Conservation (phyloP, 192 early-diverging fungal genomes). For the Oehlia diaphana region DNA sequence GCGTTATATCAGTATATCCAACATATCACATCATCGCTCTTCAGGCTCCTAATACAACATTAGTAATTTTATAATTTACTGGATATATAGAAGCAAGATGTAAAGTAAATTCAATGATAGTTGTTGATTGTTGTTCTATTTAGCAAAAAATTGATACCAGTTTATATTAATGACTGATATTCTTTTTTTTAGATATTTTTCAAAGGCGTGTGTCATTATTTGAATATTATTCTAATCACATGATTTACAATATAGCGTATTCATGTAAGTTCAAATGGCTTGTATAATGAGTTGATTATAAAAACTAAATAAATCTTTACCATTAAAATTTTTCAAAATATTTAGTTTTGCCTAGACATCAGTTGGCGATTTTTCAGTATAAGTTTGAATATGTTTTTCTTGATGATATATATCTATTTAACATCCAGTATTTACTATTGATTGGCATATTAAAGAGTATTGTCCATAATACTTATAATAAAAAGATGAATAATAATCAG, state of each 20-base stretch:
- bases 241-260: too few relatives aligned
- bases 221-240: too few relatives aligned
- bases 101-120: not conserved
- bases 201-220: too few relatives aligned
- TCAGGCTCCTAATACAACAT: not conserved
- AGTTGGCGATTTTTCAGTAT: too few relatives aligned
- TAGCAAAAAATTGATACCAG: not conserved
- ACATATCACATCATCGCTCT: not conserved
- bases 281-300: too few relatives aligned
- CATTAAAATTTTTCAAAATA: not conserved
- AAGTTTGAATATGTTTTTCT: constrained; percentile 2
- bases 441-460: constrained; percentile 2
- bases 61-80: not conserved
- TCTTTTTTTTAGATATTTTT: too few relatives aligned
- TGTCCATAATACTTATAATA: not conserved
- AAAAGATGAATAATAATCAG: not conserved
- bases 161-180: too few relatives aligned
- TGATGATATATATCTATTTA: not conserved
- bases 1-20: not conserved
- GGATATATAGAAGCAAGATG: not conserved
- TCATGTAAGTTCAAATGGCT: too few relatives aligned
- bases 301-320: not conserved
- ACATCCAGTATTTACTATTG: not conserved
- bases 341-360: too few relatives aligned
- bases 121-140: not conserved